Percentiles rank a stretch among this genome's conserved stretches.
Evolutionary conservation across 192 early-diverging fungal species (phyloP).

Genomic region (Coemansia sp.): DNA sequence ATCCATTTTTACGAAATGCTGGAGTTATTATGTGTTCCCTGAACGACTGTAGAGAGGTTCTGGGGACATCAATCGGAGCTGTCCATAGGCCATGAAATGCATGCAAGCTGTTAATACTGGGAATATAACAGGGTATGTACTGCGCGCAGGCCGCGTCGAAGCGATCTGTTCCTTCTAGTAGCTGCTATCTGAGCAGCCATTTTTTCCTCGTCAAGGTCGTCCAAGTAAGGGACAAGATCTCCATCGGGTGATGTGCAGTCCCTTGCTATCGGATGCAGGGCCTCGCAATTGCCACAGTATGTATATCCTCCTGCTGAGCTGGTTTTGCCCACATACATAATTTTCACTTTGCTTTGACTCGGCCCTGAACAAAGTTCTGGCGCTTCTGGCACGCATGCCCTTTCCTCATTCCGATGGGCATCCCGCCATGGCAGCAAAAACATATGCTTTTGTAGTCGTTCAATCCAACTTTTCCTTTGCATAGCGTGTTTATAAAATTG

Average conservation of each 20-base stretch:
- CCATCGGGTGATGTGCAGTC: conserved; percentile 9
- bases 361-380: neutral
- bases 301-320: conserved; percentile 8
- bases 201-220: conserved; percentile 39
- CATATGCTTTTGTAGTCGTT: conserved; percentile 12
- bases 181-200: conserved; percentile 33
- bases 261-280: conserved; percentile 7
- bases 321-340: conserved; percentile 28
- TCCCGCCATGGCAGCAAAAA: conserved; percentile 9
- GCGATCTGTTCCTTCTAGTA: conserved; percentile 15
- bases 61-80: no score
- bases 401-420: neutral
- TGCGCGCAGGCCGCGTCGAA: neutral
- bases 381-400: neutral
- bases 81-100: no score
- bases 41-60: no score
- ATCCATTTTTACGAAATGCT: neutral
- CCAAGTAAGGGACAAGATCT: conserved; percentile 36
- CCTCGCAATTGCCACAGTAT: conserved; percentile 2
- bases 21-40: neutral
- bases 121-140: neutral
- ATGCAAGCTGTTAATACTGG: neutral
- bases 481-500: neutral
- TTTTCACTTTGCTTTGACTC: conserved; percentile 14
- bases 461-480: conserved; percentile 14